Percentiles rank a stretch among this genome's conserved stretches.
Conservation (phyloP, 106 monocot genomes). For the Dioscorea dumetorum region DNA sequence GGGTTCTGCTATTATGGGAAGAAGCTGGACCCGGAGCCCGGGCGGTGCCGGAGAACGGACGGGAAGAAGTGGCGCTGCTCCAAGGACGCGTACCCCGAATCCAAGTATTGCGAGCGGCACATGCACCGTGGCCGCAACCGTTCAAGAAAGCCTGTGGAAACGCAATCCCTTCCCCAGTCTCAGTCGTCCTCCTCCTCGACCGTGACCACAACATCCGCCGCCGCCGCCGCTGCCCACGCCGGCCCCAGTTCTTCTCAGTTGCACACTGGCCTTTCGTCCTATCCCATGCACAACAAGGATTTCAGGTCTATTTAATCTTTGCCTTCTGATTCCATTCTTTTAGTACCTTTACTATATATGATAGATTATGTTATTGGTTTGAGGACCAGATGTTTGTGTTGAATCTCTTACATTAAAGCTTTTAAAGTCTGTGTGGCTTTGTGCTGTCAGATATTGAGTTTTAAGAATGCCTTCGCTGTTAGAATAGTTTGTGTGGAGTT, state of each 20-base stretch:
- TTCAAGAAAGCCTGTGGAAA: constrained; percentile 95
- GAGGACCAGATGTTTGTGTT: neutral
- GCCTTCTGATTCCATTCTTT: too few species aligned
- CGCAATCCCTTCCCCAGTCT: constrained; percentile 19
- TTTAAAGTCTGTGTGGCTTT: neutral
- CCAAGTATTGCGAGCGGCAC: constrained; percentile 88
- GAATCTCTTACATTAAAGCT: neutral
- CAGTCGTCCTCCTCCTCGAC: constrained; percentile 23
- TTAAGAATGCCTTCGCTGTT: too few species aligned
- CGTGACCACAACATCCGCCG: constrained; percentile 13
- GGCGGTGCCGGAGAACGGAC: constrained; percentile 66
- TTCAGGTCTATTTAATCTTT: constrained; percentile 16
- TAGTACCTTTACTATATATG: too few species aligned
- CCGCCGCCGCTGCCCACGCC: neutral
- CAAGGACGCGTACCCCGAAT: constrained; percentile 61
- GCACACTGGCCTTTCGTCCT: constrained; percentile 15
- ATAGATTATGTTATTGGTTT: neutral
- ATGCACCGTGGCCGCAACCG: constrained; percentile 79
- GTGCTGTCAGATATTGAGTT: neutral
- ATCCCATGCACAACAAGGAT: constrained; percentile 16
- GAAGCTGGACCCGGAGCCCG: constrained; percentile 80
- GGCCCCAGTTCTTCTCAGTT: constrained; percentile 17
- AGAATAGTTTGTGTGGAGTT: neutral
- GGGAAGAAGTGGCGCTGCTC: constrained; percentile 85
- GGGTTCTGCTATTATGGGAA: constrained; percentile 62